A percentile compares a stretch with the other conserved stretches of the same genome.
Evolutionary conservation across 768 basidiomycete genomes (phyloP).

Genomic region (Termitomyces sp.): DNA sequence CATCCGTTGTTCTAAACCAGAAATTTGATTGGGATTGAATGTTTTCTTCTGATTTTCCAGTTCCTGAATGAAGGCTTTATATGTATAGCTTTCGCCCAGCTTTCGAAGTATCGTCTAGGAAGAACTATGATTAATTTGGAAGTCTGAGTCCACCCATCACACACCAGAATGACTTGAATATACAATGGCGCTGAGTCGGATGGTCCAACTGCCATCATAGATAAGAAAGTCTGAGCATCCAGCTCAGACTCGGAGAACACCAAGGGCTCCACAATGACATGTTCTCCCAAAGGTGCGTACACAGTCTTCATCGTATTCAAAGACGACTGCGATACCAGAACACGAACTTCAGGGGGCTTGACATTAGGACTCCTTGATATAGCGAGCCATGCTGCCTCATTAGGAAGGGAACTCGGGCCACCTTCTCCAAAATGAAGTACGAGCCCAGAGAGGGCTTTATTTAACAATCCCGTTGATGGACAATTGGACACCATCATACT

Average conservation of each 20-base stretch:
- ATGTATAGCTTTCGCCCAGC: slow-evolving; percentile 56
- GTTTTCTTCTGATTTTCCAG: slow-evolving; percentile 40
- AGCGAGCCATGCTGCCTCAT: slow-evolving; percentile 63
- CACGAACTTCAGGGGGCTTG: slow-evolving; percentile 30
- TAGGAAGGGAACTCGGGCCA: slow-evolving; percentile 49
- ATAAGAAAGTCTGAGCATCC: slow-evolving; percentile 63
- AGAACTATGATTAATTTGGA: neutral
- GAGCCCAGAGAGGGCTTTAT: slow-evolving; percentile 54
- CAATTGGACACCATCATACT: slow-evolving; percentile 59
- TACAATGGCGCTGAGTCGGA: slow-evolving; percentile 62
- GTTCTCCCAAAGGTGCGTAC: slow-evolving; percentile 45
- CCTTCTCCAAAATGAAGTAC: slow-evolving; percentile 71
- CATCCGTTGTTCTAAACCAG: slow-evolving; percentile 59
- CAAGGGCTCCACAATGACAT: slow-evolving; percentile 49
- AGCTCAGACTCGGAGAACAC: slow-evolving; percentile 54
- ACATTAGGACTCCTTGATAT: slow-evolving; percentile 25
- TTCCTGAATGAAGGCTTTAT: slow-evolving; percentile 39
- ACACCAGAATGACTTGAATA: slow-evolving; percentile 61
- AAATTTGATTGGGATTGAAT: slow-evolving; percentile 52
- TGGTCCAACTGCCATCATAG: slow-evolving; percentile 68
- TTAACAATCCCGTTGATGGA: slow-evolving; percentile 41
- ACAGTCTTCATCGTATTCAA: slow-evolving; percentile 54
- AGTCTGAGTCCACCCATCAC: slow-evolving; percentile 12
- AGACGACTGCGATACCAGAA: slow-evolving; percentile 59
- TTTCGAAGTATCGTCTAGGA: slow-evolving; percentile 53